A percentile compares a stretch with the other conserved stretches of the same genome.
Conservation (phyloP, 805 yeast species). For the Kodamaea laetipori region DNA sequence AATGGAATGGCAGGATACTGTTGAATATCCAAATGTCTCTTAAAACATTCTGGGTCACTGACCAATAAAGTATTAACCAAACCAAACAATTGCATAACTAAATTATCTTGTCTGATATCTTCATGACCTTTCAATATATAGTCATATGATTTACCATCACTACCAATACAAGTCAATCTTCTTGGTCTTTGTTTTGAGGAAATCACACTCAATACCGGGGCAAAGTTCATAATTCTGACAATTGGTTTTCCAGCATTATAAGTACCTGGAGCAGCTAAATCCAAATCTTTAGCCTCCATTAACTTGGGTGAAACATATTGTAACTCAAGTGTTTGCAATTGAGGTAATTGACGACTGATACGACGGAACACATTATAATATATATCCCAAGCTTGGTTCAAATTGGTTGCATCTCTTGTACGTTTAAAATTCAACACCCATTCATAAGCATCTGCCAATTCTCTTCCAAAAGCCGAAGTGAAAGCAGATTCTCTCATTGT, state of each 20-base stretch:
- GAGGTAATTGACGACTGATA: constrained; percentile 86
- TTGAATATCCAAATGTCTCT: constrained; percentile 91
- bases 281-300: constrained; percentile 73
- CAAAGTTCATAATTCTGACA: constrained; percentile 71
- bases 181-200: constrained; percentile 97
- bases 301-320: constrained; percentile 93
- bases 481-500: constrained; percentile 92
- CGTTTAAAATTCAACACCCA: constrained; percentile 87
- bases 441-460: constrained; percentile 86
- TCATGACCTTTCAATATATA: constrained; percentile 92
- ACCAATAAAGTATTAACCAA: constrained; percentile 86
- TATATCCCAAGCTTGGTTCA: constrained; percentile 98
- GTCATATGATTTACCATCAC: constrained; percentile 88
- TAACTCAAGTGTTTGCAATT: constrained; percentile 78
- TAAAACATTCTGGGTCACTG: constrained; percentile 93
- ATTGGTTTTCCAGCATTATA: constrained; percentile 83
- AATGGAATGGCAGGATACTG: constrained; percentile 91
- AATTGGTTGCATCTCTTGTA: constrained; percentile 80
- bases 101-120: constrained; percentile 94
- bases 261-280: constrained; percentile 92
- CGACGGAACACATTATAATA: constrained; percentile 92
- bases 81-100: constrained; percentile 97
- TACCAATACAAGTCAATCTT: constrained; percentile 73
- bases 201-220: constrained; percentile 81
- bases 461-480: constrained; percentile 91